Base-by-base conservation (phyloP, 345 rosid species). In the Brassica cretica region DNA sequence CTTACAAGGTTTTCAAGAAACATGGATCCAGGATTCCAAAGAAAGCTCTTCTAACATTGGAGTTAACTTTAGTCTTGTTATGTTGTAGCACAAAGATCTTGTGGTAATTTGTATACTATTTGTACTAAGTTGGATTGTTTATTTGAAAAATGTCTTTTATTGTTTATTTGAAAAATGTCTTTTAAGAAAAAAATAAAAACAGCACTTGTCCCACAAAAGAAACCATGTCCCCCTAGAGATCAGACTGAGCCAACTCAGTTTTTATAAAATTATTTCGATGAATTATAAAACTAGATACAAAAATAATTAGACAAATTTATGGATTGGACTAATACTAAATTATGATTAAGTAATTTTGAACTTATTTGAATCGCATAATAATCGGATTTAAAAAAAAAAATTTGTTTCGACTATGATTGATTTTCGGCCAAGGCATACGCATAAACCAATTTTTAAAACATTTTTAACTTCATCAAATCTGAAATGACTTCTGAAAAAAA, bases 31-130 rank as follows among this genome's bases (percentile, higher is more conserved):
- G 59, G 74, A 18, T 78, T 78, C 74, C 78, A 73, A 68, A 49
- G 66, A 51, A 78, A 78, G 64, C 82, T 78, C 68, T 67, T 78
- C 66, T 27, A 44, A 69, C 64, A 33, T 25, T 63, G 71, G 60
- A 24, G n/a, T 37, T 37, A 30, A 21, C 41, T 44, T 56, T 53
- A 53, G 21, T 35, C 58, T 62, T 67, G 41, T 74, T 0, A 8
- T 76, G 3, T 18, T 75, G 3, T 18, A 41, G 44, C 41, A 75
- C 72, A 39, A 53, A 56, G 44, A 56, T 14, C 67, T 76, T 71
- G 67, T 39, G 67, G 51, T 68, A 41, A 44, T 18, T 5, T 25
- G 37, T 33, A 7, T 46, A 1, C 53, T 46, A 12, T 46, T 46
- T 49, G 67, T 65, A 64, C 35, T 53, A 19, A 39, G 21, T 60